These are phyloP conservation scores for Podospora conica DNA, from an alignment of 495 filamentous ascomycete genomes.

Conservation along the genomic window DNA sequence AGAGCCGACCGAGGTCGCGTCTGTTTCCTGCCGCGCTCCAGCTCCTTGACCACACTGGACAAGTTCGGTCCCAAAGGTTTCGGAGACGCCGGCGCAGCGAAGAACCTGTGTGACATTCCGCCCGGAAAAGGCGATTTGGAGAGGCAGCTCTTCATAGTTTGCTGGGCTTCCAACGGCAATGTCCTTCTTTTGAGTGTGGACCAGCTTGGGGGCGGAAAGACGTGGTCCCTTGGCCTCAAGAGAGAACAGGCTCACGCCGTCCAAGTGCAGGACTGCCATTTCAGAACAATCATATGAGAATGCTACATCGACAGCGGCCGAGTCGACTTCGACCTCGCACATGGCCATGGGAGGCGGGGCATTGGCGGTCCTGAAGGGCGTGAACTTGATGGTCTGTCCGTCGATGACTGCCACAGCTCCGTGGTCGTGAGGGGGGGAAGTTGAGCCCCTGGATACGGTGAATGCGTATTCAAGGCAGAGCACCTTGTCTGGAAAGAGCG, in stretches of 20 bases:
- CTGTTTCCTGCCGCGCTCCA: constrained; percentile 11
- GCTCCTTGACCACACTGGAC: not conserved
- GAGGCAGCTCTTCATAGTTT: constrained; percentile 16
- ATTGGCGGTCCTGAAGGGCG: constrained; percentile 75
- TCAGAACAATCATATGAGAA: constrained; percentile 59
- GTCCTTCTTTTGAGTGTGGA: constrained; percentile 13
- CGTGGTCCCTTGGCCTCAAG: constrained; percentile 51
- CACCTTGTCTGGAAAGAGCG: constrained; percentile 39
- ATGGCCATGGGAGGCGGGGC: constrained; percentile 90
- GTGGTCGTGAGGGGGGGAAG: constrained; percentile 64
- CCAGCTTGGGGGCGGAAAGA: constrained; percentile 27
- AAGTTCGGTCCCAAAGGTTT: constrained; percentile 3
- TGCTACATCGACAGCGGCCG: constrained; percentile 65
- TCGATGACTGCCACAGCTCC: constrained; percentile 85
- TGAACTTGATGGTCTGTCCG: constrained; percentile 74
- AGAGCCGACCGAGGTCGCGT: constrained; percentile 9
- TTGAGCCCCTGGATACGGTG: constrained; percentile 60
- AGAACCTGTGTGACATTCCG: constrained; percentile 20
- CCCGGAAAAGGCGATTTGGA: constrained; percentile 25
- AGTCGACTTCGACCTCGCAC: constrained; percentile 59
- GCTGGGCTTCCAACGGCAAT: constrained; percentile 12
- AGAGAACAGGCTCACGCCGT: constrained; percentile 56
- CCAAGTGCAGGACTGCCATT: constrained; percentile 65
- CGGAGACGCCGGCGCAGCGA: not conserved
- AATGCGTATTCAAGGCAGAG: constrained; percentile 64